Conservation (phyloP, 371 early-diverging fungal species). For the Umbelopsis sp. region DNA sequence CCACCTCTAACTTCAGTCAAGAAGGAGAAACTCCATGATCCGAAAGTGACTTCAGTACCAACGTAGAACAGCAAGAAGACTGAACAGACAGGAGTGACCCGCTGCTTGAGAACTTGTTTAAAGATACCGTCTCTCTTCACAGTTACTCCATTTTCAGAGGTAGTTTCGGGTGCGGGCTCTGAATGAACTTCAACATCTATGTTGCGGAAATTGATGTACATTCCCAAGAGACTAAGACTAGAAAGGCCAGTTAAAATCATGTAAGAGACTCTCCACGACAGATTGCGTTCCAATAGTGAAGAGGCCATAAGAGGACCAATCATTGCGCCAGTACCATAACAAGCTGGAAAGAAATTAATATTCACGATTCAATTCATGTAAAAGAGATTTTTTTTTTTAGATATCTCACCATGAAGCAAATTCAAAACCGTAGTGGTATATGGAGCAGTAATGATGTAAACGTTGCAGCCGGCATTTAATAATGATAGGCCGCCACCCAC, state of each 20-base stretch:
- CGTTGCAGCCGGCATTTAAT: slow-evolving; percentile 39
- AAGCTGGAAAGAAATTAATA: slow-evolving; percentile 23
- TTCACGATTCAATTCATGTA: not conserved
- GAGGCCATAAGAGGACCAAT: slow-evolving; percentile 37
- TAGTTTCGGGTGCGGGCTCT: slow-evolving; percentile 15
- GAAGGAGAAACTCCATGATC: slow-evolving; percentile 39
- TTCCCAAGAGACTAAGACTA: slow-evolving; percentile 26
- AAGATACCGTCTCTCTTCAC: slow-evolving; percentile 19
- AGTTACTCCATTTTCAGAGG: slow-evolving; percentile 7
- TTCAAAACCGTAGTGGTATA: slow-evolving; percentile 38
- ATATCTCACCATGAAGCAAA: slow-evolving; percentile 37
- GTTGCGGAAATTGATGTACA: slow-evolving; percentile 26
- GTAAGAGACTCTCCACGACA: slow-evolving; percentile 36
- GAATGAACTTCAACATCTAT: slow-evolving; percentile 21
- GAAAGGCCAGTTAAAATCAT: slow-evolving; percentile 27
- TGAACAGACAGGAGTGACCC: slow-evolving; percentile 34
- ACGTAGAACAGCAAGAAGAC: slow-evolving; percentile 39
- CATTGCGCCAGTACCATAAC: slow-evolving; percentile 42
- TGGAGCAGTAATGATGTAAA: slow-evolving; percentile 34
- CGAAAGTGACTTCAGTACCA: slow-evolving; percentile 41
- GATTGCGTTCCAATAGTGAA: slow-evolving; percentile 23
- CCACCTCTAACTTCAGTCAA: slow-evolving; percentile 39
- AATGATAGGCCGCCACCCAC: slow-evolving; percentile 35
- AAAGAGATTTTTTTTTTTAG: not conserved
- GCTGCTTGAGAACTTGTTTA: slow-evolving; percentile 29